Evolutionary conservation across 1,139 yeast species (phyloP).

Genomic region (Pichia sp.): DNA sequence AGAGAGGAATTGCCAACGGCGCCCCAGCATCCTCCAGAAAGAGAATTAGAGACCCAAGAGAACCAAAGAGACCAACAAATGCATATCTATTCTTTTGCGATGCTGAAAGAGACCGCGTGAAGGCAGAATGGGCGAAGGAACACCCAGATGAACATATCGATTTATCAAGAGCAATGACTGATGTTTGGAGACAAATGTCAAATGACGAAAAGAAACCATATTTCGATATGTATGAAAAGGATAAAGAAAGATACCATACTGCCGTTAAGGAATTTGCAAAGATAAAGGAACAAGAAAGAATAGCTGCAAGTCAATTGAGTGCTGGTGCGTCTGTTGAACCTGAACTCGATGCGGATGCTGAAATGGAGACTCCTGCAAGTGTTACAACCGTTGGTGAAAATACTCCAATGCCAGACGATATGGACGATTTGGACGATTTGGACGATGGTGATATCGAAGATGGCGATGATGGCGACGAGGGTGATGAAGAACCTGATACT

Average conservation of each 20-base stretch:
- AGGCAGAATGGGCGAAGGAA: conserved; percentile 47
- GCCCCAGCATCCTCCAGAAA: conserved; percentile 23
- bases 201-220: conserved; percentile 74
- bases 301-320: conserved; percentile 10
- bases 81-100: conserved; percentile 90
- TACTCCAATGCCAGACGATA: not conserved
- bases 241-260: conserved; percentile 67
- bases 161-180: conserved; percentile 75
- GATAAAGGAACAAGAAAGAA: conserved; percentile 32
- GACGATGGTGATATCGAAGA: not conserved
- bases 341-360: conserved; percentile 3
- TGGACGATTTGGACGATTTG: not conserved
- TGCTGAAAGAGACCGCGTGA: conserved; percentile 72
- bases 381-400: conserved; percentile 8
- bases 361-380: conserved; percentile 6
- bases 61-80: conserved; percentile 88
- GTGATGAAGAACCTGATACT: not conserved
- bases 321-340: conserved; percentile 13
- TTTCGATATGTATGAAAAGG: conserved; percentile 76
- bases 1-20: conserved; percentile 16
- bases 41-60: conserved; percentile 65
- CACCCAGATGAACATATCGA: conserved; percentile 54
- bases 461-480: not conserved
- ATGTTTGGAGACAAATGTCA: conserved; percentile 77
- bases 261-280: conserved; percentile 68